These are phyloP conservation scores for Metarhizium sp. DNA, from an alignment of 2,329 filamentous ascomycete genomes.

Conservation along the genomic window DNA sequence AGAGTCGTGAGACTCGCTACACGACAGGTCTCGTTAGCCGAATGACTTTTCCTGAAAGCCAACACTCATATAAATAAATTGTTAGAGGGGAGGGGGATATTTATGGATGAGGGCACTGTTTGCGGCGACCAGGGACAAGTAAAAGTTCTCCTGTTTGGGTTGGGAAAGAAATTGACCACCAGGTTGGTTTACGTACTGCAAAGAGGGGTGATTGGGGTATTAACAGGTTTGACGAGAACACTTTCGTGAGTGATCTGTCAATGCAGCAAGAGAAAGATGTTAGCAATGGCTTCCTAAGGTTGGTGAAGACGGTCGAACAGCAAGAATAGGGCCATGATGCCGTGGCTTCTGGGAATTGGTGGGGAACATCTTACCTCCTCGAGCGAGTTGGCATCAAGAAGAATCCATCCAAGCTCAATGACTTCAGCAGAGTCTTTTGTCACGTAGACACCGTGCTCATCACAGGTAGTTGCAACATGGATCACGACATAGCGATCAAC, in stretches of 20 bases:
- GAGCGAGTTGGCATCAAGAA: constrained; percentile 82
- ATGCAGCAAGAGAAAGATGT: constrained; percentile 1
- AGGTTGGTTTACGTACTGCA: constrained; percentile 69
- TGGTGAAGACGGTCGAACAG: not conserved
- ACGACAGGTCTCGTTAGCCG: constrained; percentile 2
- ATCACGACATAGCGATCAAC: constrained; percentile 97
- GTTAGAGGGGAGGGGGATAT: not conserved
- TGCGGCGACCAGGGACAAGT: not conserved
- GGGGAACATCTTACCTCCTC: constrained; percentile 66
- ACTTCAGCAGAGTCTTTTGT: constrained; percentile 99
- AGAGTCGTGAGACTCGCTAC: constrained; percentile 92
- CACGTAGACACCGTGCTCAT: constrained; percentile 98
- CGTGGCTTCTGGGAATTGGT: not conserved
- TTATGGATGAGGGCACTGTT: not conserved
- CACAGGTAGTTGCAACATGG: constrained; percentile 96
- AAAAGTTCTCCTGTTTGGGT: not conserved
- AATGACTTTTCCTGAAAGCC: not conserved
- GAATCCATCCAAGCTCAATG: constrained; percentile 97
- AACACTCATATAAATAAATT: not conserved
- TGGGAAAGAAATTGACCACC: constrained; percentile 1
- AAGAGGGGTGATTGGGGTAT: constrained; percentile 94
- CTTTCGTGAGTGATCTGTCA: constrained; percentile 84
- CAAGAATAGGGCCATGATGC: not conserved
- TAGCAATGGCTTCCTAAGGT: constrained; percentile 9
- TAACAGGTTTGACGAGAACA: constrained; percentile 95